Base-by-base conservation (phyloP, 1,139 yeast genomes). In the Saccharomyces hybrid region DNA sequence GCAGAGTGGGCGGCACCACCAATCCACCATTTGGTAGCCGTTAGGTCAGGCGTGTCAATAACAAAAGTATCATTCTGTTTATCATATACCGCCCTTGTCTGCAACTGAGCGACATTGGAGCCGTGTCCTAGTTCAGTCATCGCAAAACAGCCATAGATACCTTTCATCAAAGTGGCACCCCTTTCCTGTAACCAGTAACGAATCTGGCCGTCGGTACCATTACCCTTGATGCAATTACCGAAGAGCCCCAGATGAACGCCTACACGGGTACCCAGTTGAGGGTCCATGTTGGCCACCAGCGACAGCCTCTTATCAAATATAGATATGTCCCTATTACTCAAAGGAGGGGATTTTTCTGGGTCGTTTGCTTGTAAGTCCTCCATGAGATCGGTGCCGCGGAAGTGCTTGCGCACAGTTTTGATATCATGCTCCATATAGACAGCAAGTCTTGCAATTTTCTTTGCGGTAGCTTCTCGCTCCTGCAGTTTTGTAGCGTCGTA, bases 21-120 rank as follows among this genome's bases (percentile, higher is more conserved):
- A 66, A 90, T 90, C 97, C 97, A 90, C 96, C 96, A 90, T 73
- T 90, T 90, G 56, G 96, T 88, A 44, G 96, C 96, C 53, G 93
- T 90, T 58, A 87, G 73, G 68, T 88, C 88, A 6, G 97, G 97
- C 26, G 97, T 90, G 69, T 88, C 82, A 61, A 90, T 83, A 53
- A 80, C 71, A 63, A 90, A 88, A 59, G 83, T 82, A 64, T 88
- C 89, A 31, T 77, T 78, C 29, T 72, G 74, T 49, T 76, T 75
- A 68, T 88, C 87, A 68, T 79, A 90, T 50, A 87, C 84, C 23
- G 96, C 96, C 31, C 91, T 86, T n/a, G 96, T 90, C 72, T 90
- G 96, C 60, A 89, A 76, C 48, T 88, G 95, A 13, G 96, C 96
- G 42, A 90, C 96, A 66, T 90, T 89, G 38, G 96, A 88, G 47